Conservation (phyloP, 192 early-diverging fungal species). For the Ramicandelaber brevisporus region DNA sequence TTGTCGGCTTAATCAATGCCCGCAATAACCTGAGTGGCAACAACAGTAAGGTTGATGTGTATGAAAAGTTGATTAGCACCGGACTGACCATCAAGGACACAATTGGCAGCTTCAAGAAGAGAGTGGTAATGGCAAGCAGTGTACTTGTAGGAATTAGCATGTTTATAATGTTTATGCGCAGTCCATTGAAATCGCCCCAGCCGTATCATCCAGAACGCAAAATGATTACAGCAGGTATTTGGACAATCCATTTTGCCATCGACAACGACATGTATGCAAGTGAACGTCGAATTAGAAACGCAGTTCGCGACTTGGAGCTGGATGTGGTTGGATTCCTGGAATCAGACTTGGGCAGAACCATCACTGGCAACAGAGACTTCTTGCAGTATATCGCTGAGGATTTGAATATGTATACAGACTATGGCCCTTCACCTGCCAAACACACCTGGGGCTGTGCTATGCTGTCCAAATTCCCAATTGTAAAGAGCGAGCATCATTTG, state of each 20-base stretch:
- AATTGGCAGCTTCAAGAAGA: no score
- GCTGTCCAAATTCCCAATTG: conserved; percentile 68
- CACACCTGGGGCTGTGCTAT: conserved; percentile 70
- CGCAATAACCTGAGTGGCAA: no score
- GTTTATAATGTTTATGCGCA: conserved; percentile 13
- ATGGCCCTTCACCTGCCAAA: conserved; percentile 59
- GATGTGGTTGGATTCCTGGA: conserved; percentile 64
- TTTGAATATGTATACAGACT: conserved; percentile 51
- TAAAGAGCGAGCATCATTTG: conserved; percentile 40
- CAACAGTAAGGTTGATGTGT: no score
- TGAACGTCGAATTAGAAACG: conserved; percentile 39
- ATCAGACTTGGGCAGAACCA: conserved; percentile 51
- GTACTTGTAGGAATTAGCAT: no score
- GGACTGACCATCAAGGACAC: no score
- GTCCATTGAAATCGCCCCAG: conserved; percentile 19
- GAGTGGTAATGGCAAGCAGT: no score
- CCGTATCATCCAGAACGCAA: conserved; percentile 36
- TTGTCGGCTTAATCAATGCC: no score
- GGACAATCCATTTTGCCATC: conserved; percentile 68
- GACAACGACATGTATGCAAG: conserved; percentile 71
- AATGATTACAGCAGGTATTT: conserved; percentile 47
- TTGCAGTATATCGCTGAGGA: conserved; percentile 53
- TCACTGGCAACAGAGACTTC: conserved; percentile 66
- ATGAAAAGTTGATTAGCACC: no score
- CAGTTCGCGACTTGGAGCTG: conserved; percentile 44